Evolutionary conservation across 2,329 filamentous ascomycete genomes (phyloP).

Genomic region (Aspergillus costaricaensis): DNA sequence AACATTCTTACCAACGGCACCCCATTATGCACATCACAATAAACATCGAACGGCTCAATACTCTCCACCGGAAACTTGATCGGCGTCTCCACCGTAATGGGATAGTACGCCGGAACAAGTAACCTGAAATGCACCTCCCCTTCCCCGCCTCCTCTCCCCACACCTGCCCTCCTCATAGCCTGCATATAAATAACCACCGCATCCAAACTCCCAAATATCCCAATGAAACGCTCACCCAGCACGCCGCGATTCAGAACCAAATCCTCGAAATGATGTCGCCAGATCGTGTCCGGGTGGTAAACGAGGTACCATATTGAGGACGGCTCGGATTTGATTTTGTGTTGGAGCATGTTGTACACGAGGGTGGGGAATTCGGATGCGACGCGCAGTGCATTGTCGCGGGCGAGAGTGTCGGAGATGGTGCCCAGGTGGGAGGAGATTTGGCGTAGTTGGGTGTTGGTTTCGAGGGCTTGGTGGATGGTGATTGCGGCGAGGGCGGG

Average conservation of each 20-base stretch:
- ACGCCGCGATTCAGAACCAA: not conserved
- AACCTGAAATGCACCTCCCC: not conserved
- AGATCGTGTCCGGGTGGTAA: not conserved
- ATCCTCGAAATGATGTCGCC: not conserved
- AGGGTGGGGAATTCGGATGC: not conserved
- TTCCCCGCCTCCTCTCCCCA: not conserved
- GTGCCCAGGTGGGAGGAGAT: not conserved
- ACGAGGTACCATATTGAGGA: not conserved
- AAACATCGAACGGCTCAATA: not conserved
- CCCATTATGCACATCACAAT: not conserved
- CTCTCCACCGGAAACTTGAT: not conserved
- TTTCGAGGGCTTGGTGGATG: not conserved
- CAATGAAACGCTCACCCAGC: not conserved
- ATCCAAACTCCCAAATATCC: not conserved
- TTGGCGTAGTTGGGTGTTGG: not conserved
- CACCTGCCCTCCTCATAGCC: not conserved
- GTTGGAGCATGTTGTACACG: not conserved
- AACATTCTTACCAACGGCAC: not conserved
- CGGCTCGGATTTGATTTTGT: not conserved
- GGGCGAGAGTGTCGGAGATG: not conserved
- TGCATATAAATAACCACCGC: not conserved
- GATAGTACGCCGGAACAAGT: not conserved
- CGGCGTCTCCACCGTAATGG: not conserved
- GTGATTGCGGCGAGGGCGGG: not conserved
- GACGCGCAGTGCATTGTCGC: not conserved